phyloP scores from a whole-genome alignment of 2,329 filamentous ascomycete genomes.

The Alternaria solani region DNA sequence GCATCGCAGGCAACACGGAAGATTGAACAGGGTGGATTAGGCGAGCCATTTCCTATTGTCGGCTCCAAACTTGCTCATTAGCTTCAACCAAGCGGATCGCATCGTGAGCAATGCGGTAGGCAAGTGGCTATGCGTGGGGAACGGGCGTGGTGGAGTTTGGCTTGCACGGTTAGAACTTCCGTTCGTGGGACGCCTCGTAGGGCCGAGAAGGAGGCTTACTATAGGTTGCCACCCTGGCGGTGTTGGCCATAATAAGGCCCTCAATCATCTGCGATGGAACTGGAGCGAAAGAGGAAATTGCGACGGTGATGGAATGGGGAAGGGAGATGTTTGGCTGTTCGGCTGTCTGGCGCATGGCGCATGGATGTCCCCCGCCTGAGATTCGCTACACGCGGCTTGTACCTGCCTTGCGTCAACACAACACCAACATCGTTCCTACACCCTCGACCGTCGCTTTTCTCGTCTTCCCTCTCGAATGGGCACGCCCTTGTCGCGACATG shows the following conservation, averaged over 20 bases:
- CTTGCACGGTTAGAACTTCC: slow-evolving; percentile 1
- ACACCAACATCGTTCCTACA: not conserved
- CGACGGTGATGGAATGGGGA: slow-evolving; percentile 1
- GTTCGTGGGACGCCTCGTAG: slow-evolving; percentile 16
- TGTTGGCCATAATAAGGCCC: slow-evolving; percentile 6
- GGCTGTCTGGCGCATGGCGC: not conserved
- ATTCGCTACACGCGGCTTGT: slow-evolving; percentile 14
- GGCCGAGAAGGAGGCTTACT: slow-evolving; percentile 14
- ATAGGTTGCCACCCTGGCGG: slow-evolving; percentile 17
- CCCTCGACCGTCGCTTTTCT: not conserved
- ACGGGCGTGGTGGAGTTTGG: not conserved
- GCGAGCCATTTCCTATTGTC: slow-evolving; percentile 16
- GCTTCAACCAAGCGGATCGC: slow-evolving; percentile 5
- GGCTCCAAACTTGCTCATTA: not conserved
- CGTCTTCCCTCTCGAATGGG: not conserved
- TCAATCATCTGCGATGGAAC: slow-evolving; percentile 4
- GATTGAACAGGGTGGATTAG: slow-evolving; percentile 10
- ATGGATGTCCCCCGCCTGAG: not conserved
- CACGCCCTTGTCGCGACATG: not conserved
- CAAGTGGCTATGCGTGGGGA: slow-evolving; percentile 16
- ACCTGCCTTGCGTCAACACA: slow-evolving; percentile 4
- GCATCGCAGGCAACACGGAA: slow-evolving; percentile 1
- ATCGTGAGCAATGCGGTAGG: slow-evolving; percentile 8
- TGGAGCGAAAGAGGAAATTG: slow-evolving; percentile 1
- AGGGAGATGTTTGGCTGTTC: slow-evolving; percentile 3